phyloP scores from a whole-genome alignment of 208 protist species.

The Wallacemonas sp. region DNA sequence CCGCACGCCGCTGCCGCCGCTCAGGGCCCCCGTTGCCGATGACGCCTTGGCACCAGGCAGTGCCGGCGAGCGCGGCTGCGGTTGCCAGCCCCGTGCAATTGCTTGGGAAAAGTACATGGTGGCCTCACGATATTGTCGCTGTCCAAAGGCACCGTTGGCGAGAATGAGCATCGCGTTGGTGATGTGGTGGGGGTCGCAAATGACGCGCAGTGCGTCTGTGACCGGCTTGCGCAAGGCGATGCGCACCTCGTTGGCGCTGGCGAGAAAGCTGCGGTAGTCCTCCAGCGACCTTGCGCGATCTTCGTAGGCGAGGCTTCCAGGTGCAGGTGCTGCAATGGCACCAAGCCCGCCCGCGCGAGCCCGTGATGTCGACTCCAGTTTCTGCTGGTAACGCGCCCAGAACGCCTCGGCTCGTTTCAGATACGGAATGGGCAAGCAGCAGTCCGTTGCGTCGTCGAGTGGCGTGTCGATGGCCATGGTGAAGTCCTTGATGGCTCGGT shows the following conservation, averaged over 20 bases:
- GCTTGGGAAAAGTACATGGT: constrained; percentile 71
- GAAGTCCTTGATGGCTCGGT: constrained; percentile 81
- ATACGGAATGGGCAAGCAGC: constrained; percentile 68
- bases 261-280: constrained; percentile 45
- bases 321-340: constrained; percentile 61
- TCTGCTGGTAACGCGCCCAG: constrained; percentile 31
- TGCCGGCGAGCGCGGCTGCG: constrained; percentile 18
- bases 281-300: constrained; percentile 27
- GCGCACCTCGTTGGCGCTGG: constrained; percentile 19
- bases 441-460: constrained; percentile 35
- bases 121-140: constrained; percentile 49
- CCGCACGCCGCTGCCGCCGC: too few species aligned
- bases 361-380: constrained; percentile 6
- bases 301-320: constrained; percentile 28
- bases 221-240: not conserved
- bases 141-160: constrained; percentile 73
- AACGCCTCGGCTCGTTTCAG: constrained; percentile 77
- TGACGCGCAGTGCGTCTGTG: constrained; percentile 14
- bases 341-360: constrained; percentile 54
- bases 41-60: too few species aligned
- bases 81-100: constrained; percentile 73
- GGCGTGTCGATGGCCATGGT: constrained; percentile 61
- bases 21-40: too few species aligned
- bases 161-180: constrained; percentile 81
- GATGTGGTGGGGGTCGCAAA: constrained; percentile 50